Base-by-base conservation (phyloP, 2,329 filamentous ascomycete species). In the Botrytis fragariae region DNA sequence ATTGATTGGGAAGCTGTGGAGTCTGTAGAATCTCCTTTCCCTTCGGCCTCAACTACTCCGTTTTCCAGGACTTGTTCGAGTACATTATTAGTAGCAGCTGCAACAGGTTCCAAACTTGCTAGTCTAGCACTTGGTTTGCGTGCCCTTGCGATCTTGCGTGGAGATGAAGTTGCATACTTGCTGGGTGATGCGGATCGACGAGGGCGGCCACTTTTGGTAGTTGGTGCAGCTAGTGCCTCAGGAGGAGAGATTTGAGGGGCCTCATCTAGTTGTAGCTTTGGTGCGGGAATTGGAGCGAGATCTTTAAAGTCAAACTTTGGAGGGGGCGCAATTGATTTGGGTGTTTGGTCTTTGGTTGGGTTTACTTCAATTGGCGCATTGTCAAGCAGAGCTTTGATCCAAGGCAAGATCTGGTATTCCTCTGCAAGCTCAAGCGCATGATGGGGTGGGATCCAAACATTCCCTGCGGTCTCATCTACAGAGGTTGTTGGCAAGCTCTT, bases 331-430 rank as follows among this genome's bases (percentile, higher is more conserved):
- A 98, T 97, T 75, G 87, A 89, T 84, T 93, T 94, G 76, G 90
- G 87, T 72, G 93, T 88, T 76, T 75, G 72, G 65, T 81, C 79
- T 64, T 81, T 81, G 7, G 76, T 74, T 9, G 75, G 77, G 59
- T 80, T 85, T 42, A 86, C 81, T 61, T 85, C 81, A 74, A 98
- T 97, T 42, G 94, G 91, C 76, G 91, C 86, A n/a, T 94, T 90
- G 81, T 98, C 95, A 68, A 99, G 88, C 29, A 99, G 87, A n/a
- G 96, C 96, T 73, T 90, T 90, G 77, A 99, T 93, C 96, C 96
- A 99, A 62, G 92, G 87, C 67, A 87, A 84, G 82, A 98, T 94
- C 73, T 89, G 87, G 82, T 98, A 99, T 83, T 98, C 95, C 63
- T 93, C 90, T 69, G 95, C 93, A 20, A 99, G 87, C 73, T 88